Evolutionary conservation across 768 basidiomycete genomes (phyloP).

Genomic region (Leccinum ochraceum): DNA sequence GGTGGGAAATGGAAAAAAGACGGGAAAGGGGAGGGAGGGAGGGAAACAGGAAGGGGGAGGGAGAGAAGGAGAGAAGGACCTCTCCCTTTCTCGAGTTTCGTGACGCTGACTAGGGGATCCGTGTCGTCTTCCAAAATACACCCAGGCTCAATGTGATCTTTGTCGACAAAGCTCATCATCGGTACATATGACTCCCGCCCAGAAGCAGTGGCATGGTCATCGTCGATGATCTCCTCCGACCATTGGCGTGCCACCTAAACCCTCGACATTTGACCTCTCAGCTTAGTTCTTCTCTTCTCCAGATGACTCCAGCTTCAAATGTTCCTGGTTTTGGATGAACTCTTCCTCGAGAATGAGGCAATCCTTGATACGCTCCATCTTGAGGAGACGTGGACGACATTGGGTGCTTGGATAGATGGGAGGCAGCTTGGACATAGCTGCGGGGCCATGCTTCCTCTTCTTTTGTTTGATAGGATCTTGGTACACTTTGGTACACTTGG

Average conservation of each 20-base stretch:
- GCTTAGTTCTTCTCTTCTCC: slow-evolving; percentile 96
- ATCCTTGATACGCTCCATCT: slow-evolving; percentile 98
- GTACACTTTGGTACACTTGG: too few species aligned
- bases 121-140: slow-evolving; percentile 92
- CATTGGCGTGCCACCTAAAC: slow-evolving; percentile 94
- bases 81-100: slow-evolving; percentile 88
- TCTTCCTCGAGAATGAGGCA: slow-evolving; percentile 95
- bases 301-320: slow-evolving; percentile 81
- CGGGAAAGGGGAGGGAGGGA: too few species aligned
- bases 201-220: slow-evolving; percentile 94
- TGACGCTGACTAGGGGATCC: slow-evolving; percentile 95
- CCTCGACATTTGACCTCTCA: slow-evolving; percentile 90
- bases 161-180: slow-evolving; percentile 98
- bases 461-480: slow-evolving; percentile 38
- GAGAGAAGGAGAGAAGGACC: too few species aligned
- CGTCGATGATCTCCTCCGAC: slow-evolving; percentile 98
- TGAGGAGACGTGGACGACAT: slow-evolving; percentile 91
- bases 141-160: slow-evolving; percentile 94
- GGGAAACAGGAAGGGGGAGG: too few species aligned
- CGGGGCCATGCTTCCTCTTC: slow-evolving; percentile 93
- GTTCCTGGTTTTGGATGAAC: slow-evolving; percentile 90
- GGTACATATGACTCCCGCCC: slow-evolving; percentile 97
- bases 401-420: slow-evolving; percentile 92
- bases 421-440: slow-evolving; percentile 87
- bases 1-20: too few species aligned